These are phyloP conservation scores for Myriangium duriaei DNA, from an alignment of 2,329 filamentous ascomycete species.

Conservation along the genomic window DNA sequence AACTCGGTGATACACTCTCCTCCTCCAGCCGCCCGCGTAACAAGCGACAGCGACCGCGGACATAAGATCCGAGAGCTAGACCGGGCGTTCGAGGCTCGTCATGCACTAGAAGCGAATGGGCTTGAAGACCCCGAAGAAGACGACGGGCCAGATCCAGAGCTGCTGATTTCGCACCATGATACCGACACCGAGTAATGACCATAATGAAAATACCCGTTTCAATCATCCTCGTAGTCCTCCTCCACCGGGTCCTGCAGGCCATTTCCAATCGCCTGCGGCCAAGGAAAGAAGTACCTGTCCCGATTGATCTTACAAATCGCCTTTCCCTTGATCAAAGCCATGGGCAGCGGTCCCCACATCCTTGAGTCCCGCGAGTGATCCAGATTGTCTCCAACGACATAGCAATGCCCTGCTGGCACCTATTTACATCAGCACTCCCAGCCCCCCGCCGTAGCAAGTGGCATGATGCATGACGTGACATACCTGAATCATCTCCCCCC, in stretches of 20 bases:
- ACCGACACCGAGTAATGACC: constrained; percentile 17
- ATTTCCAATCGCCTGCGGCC: constrained; percentile 9
- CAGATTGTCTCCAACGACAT: constrained; percentile 80
- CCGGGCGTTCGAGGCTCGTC: constrained; percentile 21
- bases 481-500: constrained; percentile 52
- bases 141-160: constrained; percentile 35
- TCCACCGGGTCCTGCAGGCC: constrained; percentile 11
- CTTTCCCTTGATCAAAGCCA: constrained; percentile 76
- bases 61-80: constrained; percentile 20
- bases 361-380: constrained; percentile 75
- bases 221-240: not conserved
- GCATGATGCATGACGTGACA: no score
- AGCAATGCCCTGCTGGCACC: constrained; percentile 87
- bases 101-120: constrained; percentile 15
- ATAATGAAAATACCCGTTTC: constrained; percentile 7
- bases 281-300: constrained; percentile 9
- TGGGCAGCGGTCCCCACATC: constrained; percentile 70
- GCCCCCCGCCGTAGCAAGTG: no score
- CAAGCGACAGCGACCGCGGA: constrained; percentile 10
- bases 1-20: constrained; percentile 9
- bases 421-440: no score
- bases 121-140: constrained; percentile 24
- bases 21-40: not conserved
- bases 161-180: constrained; percentile 36
- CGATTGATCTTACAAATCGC: constrained; percentile 41